Evolutionary conservation across 805 yeast species (phyloP).

Genomic region (Candida patagonica): DNA sequence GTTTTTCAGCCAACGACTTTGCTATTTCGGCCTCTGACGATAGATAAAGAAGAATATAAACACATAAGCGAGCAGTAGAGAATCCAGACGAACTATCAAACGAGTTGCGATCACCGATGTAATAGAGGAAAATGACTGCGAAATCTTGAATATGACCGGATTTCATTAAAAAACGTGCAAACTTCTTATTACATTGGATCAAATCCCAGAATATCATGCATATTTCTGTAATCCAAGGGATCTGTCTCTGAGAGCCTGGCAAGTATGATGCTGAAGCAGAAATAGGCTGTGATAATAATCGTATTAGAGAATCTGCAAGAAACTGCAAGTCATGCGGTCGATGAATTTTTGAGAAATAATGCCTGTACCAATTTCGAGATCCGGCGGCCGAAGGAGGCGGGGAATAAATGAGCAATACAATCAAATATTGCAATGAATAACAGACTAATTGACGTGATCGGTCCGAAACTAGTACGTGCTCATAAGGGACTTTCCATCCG

Average conservation of each 20-base stretch:
- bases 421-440: slow-evolving; percentile 51
- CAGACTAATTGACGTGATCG: slow-evolving; percentile 34
- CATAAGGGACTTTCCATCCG: slow-evolving; percentile 28
- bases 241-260: slow-evolving; percentile 21
- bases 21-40: slow-evolving; percentile 22
- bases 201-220: slow-evolving; percentile 66
- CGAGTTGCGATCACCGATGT: slow-evolving; percentile 42
- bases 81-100: slow-evolving; percentile 16
- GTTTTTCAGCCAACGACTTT: slow-evolving; percentile 13
- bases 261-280: slow-evolving; percentile 27
- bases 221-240: slow-evolving; percentile 46
- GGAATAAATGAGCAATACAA: slow-evolving; percentile 54
- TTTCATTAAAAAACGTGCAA: slow-evolving; percentile 29
- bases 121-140: slow-evolving; percentile 44
- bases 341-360: slow-evolving; percentile 27
- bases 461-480: slow-evolving; percentile 21
- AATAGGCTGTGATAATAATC: slow-evolving; percentile 31
- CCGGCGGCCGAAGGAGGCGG: slow-evolving; percentile 33
- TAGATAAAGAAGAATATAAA: slow-evolving; percentile 24
- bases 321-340: slow-evolving; percentile 27
- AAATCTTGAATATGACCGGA: slow-evolving; percentile 45
- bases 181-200: slow-evolving; percentile 55
- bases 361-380: slow-evolving; percentile 24
- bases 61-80: slow-evolving; percentile 26
- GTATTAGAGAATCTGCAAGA: slow-evolving; percentile 21